Evolutionary conservation across 371 early-diverging fungal species (phyloP), one percentile per base, ranked within the genome.

Genomic region (Mortierella sp.): DNA sequence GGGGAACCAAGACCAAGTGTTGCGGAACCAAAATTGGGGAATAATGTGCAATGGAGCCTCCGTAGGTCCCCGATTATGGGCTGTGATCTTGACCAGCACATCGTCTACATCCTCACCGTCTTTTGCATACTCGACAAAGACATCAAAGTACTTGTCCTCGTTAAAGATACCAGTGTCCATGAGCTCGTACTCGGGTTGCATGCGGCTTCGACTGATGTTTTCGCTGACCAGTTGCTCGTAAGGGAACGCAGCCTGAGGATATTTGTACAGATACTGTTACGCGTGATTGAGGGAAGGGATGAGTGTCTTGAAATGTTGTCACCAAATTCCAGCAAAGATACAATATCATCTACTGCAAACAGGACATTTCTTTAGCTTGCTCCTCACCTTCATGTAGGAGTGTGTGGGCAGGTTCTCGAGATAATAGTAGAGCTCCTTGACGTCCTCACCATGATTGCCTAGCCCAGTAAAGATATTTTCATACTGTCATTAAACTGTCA

Each of bases 361-460:
- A 51, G 7, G 2, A 3, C 19, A 17, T n/a, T 17, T 3, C 15
- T 24, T 14, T 11, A 43, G 44, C 2, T 17, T 30, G 15, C 15
- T 17, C 26, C 52, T 42, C 56, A 69, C 76, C 65, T 75, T 75
- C 76, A 75, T 75, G 56, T 75, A 75, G 27, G 76, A 75, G 43
- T 75, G 76, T 12, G 69, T 75, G 0, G 76, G 76, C 4, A 64
- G 64, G 53, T 49, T 69, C 11, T 75, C 76, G 28, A 75, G 57
- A 51, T 75, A 75, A 44, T 75, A 75, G 32, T 75, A 69, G 3
- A 75, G 55, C 32, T 75, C 76, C 26, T 75, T 75, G 69, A 75
- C 76, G 31, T 75, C 76, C 50, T 75, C 76, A 4, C 76, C 76
- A 46, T 75, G 76, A 41, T 75, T 73, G 54, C 73, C 73, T 72